Evolutionary conservation across 495 filamentous ascomycete species (phyloP).

Genomic region (Achaetomiella virescens): DNA sequence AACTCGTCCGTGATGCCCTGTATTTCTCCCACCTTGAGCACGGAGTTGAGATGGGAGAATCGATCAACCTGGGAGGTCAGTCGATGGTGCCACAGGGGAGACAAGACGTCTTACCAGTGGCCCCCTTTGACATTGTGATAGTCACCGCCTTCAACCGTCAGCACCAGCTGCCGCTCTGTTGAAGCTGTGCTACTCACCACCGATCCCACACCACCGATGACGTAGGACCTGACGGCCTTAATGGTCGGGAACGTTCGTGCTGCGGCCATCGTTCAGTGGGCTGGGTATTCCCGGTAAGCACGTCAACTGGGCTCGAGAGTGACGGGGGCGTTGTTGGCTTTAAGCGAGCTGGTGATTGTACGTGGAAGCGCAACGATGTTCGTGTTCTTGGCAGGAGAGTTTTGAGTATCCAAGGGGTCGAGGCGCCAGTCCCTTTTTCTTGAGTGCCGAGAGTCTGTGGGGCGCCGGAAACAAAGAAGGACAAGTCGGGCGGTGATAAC

Average conservation of each 20-base stretch:
- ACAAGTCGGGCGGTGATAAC: conserved; percentile 19
- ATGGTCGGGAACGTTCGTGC: conserved; percentile 60
- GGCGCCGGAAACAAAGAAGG: background rate
- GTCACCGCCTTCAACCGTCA: conserved; percentile 53
- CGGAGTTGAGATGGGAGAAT: conserved; percentile 83
- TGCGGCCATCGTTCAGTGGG: conserved; percentile 32
- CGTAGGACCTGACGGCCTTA: conserved; percentile 71
- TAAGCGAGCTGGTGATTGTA: too few species aligned
- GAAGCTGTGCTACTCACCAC: conserved; percentile 29
- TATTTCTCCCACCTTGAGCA: conserved; percentile 87
- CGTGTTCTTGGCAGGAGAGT: too few species aligned
- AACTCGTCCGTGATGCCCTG: conserved; percentile 77
- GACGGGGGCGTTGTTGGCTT: too few species aligned
- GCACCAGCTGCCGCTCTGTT: background rate
- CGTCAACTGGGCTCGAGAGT: too few species aligned
- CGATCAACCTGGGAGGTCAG: conserved; percentile 57
- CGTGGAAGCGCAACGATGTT: too few species aligned
- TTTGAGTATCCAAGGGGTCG: background rate
- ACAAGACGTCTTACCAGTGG: conserved; percentile 57
- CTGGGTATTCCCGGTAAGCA: background rate
- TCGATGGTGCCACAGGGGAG: background rate
- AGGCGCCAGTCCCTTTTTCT: background rate
- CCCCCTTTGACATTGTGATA: conserved; percentile 94
- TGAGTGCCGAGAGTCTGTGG: background rate
- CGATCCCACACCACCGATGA: conserved; percentile 80